Base-by-base conservation (phyloP, 805 yeast species). In the Wickerhamomyces ciferrii region DNA sequence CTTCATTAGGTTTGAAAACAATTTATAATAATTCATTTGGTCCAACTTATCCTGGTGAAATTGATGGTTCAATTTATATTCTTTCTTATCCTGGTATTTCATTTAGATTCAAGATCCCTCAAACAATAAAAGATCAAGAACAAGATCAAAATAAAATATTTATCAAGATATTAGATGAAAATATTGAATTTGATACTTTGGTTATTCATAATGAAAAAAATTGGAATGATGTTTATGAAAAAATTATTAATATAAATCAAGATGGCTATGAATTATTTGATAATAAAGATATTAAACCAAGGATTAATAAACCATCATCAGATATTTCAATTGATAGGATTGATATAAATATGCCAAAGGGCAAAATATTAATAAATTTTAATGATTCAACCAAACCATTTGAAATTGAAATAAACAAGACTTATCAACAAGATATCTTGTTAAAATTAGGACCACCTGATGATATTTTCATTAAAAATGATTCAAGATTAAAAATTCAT, bases 21-120 rank as follows among this genome's bases (percentile, higher is more conserved):
- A 67, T 80, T 3, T 81, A 81, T 59, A 78, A 79, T 53, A 75
- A 72, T 55, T 66, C 73, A 2, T 77, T 81, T 56, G 87, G 87
- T 0, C 85, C 85, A 2, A 80, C 86, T 0, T 78, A 75, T 48
- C 81, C 83, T 2, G 86, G 85, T 34, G 37, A 34, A 18, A 20
- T 21, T 21, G 25, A 14, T 40, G 45, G 46, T 1, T 51, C 48
- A 3, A 40, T 53, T 18, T 55, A 59, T 14, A 60, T 70, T 11
- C 62, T 81, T 23, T 72, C 79, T 20, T 81, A 81, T 52, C 78
- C 81, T 2, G 87, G 87, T 0, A 65, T 81, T 4, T 66, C 76
- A 0, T 80, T 81, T 61, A 69, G 66, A 45, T 81, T 79, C 53
- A 58, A 55, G 3, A 24, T 47, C 18, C 42, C 45, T 14, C 6